These are phyloP conservation scores for Candida mattraensis DNA, from an alignment of 805 yeast species.

Conservation along the genomic window DNA sequence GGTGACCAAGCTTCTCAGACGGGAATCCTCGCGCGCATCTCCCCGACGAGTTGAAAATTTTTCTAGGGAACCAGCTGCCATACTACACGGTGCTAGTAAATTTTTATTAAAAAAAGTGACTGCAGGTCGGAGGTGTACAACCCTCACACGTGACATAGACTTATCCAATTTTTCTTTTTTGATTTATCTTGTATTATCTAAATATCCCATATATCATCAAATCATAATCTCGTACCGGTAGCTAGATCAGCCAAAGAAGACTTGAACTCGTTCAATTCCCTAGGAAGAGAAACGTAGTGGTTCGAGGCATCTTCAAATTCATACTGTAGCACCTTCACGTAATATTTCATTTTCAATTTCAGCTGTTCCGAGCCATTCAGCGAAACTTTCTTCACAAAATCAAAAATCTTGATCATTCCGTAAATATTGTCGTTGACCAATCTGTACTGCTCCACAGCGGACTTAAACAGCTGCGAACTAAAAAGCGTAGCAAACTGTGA, in stretches of 20 bases:
- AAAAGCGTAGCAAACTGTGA: constrained; percentile 19
- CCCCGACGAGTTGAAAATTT: too few species aligned
- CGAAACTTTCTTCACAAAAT: constrained; percentile 7
- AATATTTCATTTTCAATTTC: constrained; percentile 29
- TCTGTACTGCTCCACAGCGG: constrained; percentile 35
- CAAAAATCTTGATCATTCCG: constrained; percentile 33
- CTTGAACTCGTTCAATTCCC: constrained; percentile 31
- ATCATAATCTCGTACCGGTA: constrained; percentile 3
- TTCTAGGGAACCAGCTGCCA: too few species aligned
- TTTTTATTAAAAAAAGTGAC: neutral
- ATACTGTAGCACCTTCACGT: constrained; percentile 28
- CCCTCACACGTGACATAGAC: constrained; percentile 6
- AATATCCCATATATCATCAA: constrained; percentile 3
- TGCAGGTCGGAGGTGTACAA: constrained; percentile 6
- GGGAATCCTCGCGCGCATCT: too few species aligned
- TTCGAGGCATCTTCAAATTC: constrained; percentile 38
- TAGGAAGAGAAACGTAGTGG: constrained; percentile 35
- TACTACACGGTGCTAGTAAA: too few species aligned
- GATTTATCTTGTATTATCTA: too few species aligned
- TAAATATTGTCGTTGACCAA: constrained; percentile 35
- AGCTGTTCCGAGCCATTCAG: constrained; percentile 7
- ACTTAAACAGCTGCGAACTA: constrained; percentile 28
- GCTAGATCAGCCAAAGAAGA: constrained; percentile 8
- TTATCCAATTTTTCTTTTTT: neutral
- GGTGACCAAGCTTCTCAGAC: too few species aligned